These are phyloP conservation scores for Neophaeococcomyces mojaviensis DNA, from an alignment of 2,329 filamentous ascomycete species.

Conservation along the genomic window DNA sequence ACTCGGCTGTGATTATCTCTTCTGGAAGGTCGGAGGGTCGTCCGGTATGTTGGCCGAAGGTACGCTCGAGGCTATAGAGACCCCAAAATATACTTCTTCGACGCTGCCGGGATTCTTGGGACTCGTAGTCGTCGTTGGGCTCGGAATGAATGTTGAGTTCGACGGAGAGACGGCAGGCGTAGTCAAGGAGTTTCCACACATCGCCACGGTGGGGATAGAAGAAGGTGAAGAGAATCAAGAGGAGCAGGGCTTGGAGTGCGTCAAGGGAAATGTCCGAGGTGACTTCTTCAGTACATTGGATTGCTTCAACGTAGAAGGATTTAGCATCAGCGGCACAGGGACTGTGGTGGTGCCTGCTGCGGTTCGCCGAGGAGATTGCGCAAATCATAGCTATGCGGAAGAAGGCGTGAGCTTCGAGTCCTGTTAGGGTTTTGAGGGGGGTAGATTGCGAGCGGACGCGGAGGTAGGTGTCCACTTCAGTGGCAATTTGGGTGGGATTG, in stretches of 20 bases:
- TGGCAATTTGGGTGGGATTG: slow-evolving; percentile 20
- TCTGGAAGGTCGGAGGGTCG: slow-evolving; percentile 31
- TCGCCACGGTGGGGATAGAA: slow-evolving; percentile 25
- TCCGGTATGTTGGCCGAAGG: slow-evolving; percentile 32
- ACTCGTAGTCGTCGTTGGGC: slow-evolving; percentile 23
- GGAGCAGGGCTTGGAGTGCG: slow-evolving; percentile 24
- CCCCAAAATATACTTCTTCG: slow-evolving; percentile 30
- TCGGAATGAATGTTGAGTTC: slow-evolving; percentile 31
- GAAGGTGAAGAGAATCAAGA: slow-evolving; percentile 24
- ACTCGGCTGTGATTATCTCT: slow-evolving; percentile 31
- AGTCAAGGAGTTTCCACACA: slow-evolving; percentile 25
- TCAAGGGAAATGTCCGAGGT: slow-evolving; percentile 25
- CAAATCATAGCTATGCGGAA: slow-evolving; percentile 30
- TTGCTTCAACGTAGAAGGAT: slow-evolving; percentile 23
- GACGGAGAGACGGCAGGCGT: slow-evolving; percentile 26
- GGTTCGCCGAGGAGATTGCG: slow-evolving; percentile 25
- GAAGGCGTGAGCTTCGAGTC: slow-evolving; percentile 26
- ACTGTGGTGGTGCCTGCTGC: slow-evolving; percentile 24
- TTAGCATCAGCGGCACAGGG: slow-evolving; percentile 19
- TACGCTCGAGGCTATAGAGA: slow-evolving; percentile 31
- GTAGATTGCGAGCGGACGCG: slow-evolving; percentile 14
- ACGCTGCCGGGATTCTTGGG: slow-evolving; percentile 19
- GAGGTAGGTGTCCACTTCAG: slow-evolving; percentile 23
- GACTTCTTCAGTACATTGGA: slow-evolving; percentile 27
- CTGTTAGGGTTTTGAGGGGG: slow-evolving; percentile 18